Evolutionary conservation across 2,329 filamentous ascomycete species (phyloP), one percentile per base, ranked within the genome.

Genomic region (Pleoardoris graminearum): DNA sequence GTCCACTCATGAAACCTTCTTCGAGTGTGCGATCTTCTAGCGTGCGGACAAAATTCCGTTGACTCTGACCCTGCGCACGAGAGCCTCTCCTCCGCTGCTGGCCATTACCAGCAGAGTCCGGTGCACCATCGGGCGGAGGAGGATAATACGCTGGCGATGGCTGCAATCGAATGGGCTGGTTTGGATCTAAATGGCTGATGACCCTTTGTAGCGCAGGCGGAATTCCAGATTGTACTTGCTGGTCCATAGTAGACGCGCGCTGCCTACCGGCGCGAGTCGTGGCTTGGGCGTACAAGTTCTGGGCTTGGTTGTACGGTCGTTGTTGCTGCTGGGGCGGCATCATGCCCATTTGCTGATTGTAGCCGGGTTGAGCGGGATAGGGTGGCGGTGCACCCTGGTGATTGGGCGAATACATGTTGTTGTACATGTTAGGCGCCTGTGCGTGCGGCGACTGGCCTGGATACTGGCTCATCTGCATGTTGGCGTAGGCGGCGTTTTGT

Each of bases 141-240:
- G 94, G 94, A 65, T 97, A 99, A 75, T 99, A 99, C 1, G 94
- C 94, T 4, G 94, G 94, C 63, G 91, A 97, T 2, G 94, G 94
- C 70, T 99, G 94, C 51, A 97, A 76, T 44, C 94, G 85, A 66
- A 99, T 97, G 0, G 94, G 94, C 54, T 92, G 90, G 64, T 86
- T 97, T 1, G 94, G 94, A 68, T 99, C 94, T 38, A 99, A 83
- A 74, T 97, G 93, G 70, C 91, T 96, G 36, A 94, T 94, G 19
- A 99, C 94, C 63, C 94, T 84, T 75, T 99, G 94, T 53, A 99
- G 90, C 3, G 92, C 87, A 12, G 90, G 87, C 4, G 94, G 94
- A 53, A 99, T 96, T 2, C 93, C 93, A 58, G 89, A 92, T 68
- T 93, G 89, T 66, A 92, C 89, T 67, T 95, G 90, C 70, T 94